Base-by-base conservation (phyloP, 2,329 filamentous ascomycete species). In the Epichloe typhina region DNA sequence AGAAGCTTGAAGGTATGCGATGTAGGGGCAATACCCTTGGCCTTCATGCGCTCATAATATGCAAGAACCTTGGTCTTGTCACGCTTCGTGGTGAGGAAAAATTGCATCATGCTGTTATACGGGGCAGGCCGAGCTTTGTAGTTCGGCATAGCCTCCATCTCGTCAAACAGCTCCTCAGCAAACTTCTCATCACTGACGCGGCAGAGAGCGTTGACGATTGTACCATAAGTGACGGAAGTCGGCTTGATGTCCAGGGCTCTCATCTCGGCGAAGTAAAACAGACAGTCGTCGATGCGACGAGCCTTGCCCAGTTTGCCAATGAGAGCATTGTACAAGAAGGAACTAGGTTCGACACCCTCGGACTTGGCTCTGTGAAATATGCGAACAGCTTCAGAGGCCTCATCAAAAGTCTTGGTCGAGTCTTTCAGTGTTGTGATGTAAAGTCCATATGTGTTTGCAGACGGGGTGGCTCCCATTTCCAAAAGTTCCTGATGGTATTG, bases 401-500 rank as follows among this genome's bases (percentile, higher is more conserved):
- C 93, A 62, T 98, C 93, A 57, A 96, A 97, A 0, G 90, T 97
- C 79, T 95, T 95, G 57, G 88, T 88, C 1, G 88, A 95, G 64
- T 95, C 91, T 73, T 97, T 96, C 54, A 98, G 75, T 2, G 91
- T 97, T n/a, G 94, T 97, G 69, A 98, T 98, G 76, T 97, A 98
- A 17, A 98, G 79, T 53, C 93, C 93, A 59, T 94, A 98, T 0
- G 93, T 98, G 73, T 98, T 98, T 42, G 93, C 93, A 2, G 91
- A 95, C 15, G 93, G 93, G 9, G 90, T 84, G 53, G 86, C 83
- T 46, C 91, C 91, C 74, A 97, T 93, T 54, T 88, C 83, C 46
- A 95, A 75, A 58, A 98, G 76, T 66, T 98, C 88, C 66, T 93
- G 84, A 64, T 97, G 93, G 68, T 86, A 96, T 59, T 88, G 83